Evolutionary conservation across 1,284 basidiomycete genomes (phyloP).

Genomic region (Melampsora americana): DNA sequence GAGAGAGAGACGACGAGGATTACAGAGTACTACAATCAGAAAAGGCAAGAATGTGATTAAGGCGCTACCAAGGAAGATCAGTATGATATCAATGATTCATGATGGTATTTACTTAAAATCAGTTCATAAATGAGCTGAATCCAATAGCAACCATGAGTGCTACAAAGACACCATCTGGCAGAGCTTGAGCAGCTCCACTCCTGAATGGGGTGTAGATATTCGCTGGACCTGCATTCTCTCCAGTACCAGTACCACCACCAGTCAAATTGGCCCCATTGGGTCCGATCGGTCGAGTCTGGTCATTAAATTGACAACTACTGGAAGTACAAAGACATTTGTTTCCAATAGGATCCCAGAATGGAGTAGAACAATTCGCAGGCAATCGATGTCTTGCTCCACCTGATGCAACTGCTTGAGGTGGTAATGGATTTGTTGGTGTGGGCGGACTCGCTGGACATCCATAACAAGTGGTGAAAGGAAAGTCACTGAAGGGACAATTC

Average conservation of each 20-base stretch:
- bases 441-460: slow-evolving; percentile 66
- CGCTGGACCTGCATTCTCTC: background rate
- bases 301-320: slow-evolving; percentile 62
- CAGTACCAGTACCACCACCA: slow-evolving; percentile 48
- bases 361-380: slow-evolving; percentile 69
- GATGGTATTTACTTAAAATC: too few relatives aligned
- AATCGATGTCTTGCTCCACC: slow-evolving; percentile 57
- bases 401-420: slow-evolving; percentile 60
- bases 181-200: background rate
- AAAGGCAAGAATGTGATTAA: too few relatives aligned
- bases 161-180: too few relatives aligned
- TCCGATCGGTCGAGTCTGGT: slow-evolving; percentile 66
- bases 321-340: slow-evolving; percentile 65
- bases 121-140: too few relatives aligned
- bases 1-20: too few relatives aligned
- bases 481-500: slow-evolving; percentile 67
- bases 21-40: too few relatives aligned
- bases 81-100: too few relatives aligned
- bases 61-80: too few relatives aligned
- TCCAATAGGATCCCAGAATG: slow-evolving; percentile 72
- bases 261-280: slow-evolving; percentile 69
- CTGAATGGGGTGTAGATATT: slow-evolving; percentile 39
- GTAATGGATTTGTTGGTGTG: slow-evolving; percentile 64
- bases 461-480: slow-evolving; percentile 68
- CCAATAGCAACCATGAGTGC: too few relatives aligned